Evolutionary conservation across 371 early-diverging fungal species (phyloP).

Genomic region (Mortierella sp.): DNA sequence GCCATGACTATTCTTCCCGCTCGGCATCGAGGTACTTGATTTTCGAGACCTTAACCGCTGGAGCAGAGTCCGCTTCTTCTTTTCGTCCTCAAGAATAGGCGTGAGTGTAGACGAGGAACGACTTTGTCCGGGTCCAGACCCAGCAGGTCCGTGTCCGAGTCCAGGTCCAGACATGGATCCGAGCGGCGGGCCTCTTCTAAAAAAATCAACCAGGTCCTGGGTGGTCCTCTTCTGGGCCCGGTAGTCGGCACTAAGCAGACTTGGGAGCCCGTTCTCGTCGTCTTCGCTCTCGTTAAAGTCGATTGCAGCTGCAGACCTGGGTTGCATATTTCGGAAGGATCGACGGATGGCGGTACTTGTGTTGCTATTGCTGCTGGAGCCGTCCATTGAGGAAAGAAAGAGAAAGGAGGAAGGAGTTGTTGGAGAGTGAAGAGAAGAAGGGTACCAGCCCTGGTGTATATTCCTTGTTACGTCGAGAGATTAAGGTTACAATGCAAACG

Average conservation of each 20-base stretch:
- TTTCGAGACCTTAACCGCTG: slow-evolving; percentile 37
- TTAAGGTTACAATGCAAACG: too few species aligned
- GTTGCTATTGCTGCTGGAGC: too few species aligned
- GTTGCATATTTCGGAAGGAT: slow-evolving; percentile 36
- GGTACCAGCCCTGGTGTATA: too few species aligned
- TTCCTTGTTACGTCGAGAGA: too few species aligned
- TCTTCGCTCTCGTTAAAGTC: slow-evolving; percentile 44
- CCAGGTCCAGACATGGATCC: too few species aligned
- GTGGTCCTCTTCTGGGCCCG: slow-evolving; percentile 31
- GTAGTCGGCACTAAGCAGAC: slow-evolving; percentile 31
- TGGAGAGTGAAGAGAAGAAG: too few species aligned
- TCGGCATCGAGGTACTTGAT: slow-evolving; percentile 3
- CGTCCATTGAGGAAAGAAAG: too few species aligned
- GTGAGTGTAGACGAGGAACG: slow-evolving; percentile 4
- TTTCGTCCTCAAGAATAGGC: slow-evolving; percentile 27
- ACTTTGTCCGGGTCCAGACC: too few species aligned
- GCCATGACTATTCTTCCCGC: not conserved
- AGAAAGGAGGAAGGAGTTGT: too few species aligned
- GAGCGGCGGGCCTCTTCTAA: slow-evolving; percentile 41
- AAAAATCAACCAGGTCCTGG: slow-evolving; percentile 42
- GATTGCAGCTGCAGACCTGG: slow-evolving; percentile 38
- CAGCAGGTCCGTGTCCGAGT: too few species aligned
- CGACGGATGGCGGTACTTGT: not conserved
- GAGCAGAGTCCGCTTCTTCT: slow-evolving; percentile 41
- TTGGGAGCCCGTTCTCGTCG: slow-evolving; percentile 8